Percentiles rank a stretch among this genome's conserved stretches.
phyloP scores from a whole-genome alignment of 176 grass and related monocot genomes.

The Cocos nucifera region DNA sequence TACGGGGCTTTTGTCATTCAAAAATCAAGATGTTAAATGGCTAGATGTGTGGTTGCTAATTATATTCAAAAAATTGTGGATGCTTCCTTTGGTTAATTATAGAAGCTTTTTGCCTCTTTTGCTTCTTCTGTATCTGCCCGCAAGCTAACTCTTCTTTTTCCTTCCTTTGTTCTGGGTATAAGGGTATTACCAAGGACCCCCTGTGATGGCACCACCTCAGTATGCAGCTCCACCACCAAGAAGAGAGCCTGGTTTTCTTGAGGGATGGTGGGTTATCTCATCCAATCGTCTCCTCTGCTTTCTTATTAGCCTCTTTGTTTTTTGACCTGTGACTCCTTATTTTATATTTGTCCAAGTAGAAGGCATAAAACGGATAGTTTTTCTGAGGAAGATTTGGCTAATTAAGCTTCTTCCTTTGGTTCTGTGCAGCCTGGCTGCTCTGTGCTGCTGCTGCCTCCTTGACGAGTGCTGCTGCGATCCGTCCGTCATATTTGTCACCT shows the following conservation, averaged over 20 bases:
- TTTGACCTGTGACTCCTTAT: no score
- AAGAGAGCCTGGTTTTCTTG: constrained; percentile 40
- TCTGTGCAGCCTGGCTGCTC: constrained; percentile 10
- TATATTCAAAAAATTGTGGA: no score
- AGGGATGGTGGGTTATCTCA: constrained; percentile 42
- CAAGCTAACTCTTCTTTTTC: background rate
- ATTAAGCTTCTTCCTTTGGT: no score
- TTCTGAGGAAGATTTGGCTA: no score
- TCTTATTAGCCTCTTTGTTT: no score
- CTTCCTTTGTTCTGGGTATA: background rate
- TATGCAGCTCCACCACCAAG: constrained; percentile 41
- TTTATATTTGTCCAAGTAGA: no score
- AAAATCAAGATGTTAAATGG: no score
- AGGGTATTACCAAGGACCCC: constrained; percentile 53
- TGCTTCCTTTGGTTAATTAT: no score
- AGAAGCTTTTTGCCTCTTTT: background rate
- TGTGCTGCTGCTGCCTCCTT: constrained; percentile 20
- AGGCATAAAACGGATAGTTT: no score
- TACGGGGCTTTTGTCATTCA: no score
- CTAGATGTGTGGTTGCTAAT: no score
- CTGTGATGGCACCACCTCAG: constrained; percentile 51
- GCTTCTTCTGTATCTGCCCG: background rate
- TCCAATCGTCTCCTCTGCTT: background rate
- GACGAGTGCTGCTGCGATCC: constrained; percentile 27
- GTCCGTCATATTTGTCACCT: constrained; percentile 1